Evolutionary conservation across 495 filamentous ascomycete genomes (phyloP), one percentile per base, ranked within the genome.

Genomic region (Staphylotrichum tortipilum): DNA sequence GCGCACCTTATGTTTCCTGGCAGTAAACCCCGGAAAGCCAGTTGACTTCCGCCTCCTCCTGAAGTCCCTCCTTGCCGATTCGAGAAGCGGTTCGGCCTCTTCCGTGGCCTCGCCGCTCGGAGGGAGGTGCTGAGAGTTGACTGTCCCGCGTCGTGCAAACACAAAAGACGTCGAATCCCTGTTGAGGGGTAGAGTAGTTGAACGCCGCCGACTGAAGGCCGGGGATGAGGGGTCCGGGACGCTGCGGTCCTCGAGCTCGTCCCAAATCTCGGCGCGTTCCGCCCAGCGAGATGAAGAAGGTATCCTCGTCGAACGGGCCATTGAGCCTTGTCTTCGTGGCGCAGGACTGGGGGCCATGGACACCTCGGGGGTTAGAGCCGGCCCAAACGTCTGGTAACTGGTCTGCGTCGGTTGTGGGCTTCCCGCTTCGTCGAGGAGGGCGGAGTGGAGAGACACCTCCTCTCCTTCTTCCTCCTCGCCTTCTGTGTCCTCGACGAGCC

Each of bases 221-320:
- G 59, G 55, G 1, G 62, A 59, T 0, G 65, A 55, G 19, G 74
- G 58, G 31, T 59, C 63, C 2, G 68, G 54, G 11, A 63, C 63
- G 48, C 70, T 66, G 57, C 75, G 73, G 60, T 84, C 80, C 67
- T 81, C 71, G n/a, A 83, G 67, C 55, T 82, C 80, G 40, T 75
- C 78, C 80, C 81, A 82, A 50, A 81, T 85, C 49, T 84, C 81
- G 46, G 80, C 76, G 9, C 71, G 75, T 52, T 83, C 76, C 49
- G 76, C 69, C 64, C 75, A 72, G 2, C 73, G 63, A 9, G 67
- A 50, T 36, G 63, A 56, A 47, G 63, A 56, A 47, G 63, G 50
- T 31, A 69, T 69, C 43, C 67, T 59, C 53, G 64, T 50, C 23
- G 65, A 57, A 3, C 64, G 53, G 18, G 61, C 52, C 22, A 58